phyloP scores from a whole-genome alignment of 208 protist species.

The Acanthamoeba lenticulata region DNA sequence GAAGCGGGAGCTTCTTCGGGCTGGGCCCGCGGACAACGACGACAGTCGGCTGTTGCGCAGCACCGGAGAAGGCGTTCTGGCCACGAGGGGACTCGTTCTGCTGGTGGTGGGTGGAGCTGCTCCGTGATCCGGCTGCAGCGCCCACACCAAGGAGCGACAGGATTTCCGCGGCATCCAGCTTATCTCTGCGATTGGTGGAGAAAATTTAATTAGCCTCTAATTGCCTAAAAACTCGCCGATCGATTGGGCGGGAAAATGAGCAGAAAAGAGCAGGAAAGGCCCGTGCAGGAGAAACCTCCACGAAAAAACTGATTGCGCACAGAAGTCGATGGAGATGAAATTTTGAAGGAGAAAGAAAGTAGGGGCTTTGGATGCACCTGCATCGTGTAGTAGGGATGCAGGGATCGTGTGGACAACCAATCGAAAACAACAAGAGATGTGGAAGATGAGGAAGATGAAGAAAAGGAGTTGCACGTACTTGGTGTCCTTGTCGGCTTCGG shows the following conservation, averaged over 20 bases:
- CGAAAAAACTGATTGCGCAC: constrained; percentile 1
- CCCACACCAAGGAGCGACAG: constrained; percentile 4
- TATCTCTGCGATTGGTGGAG: constrained; percentile 24
- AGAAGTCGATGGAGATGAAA: not conserved
- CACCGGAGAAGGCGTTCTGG: no score
- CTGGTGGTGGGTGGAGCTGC: no score
- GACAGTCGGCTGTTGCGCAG: not conserved
- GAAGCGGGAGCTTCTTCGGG: not conserved
- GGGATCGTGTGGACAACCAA: not conserved
- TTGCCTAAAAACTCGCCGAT: not conserved
- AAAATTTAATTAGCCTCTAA: not conserved
- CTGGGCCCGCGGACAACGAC: not conserved
- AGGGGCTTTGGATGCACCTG: not conserved
- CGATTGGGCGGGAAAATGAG: not conserved
- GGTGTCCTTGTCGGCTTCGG: constrained; percentile 42
- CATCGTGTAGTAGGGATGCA: not conserved
- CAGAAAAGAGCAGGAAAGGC: not conserved
- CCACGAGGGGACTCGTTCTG: not conserved
- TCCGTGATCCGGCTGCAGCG: not conserved
- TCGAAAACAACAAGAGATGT: not conserved
- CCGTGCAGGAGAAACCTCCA: not conserved
- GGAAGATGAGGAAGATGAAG: not conserved
- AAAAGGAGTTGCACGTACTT: not conserved
- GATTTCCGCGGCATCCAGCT: constrained; percentile 36
- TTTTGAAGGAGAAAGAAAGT: not conserved